Percentiles rank a stretch among this genome's conserved stretches.
Evolutionary conservation across 768 basidiomycete species (phyloP).

Genomic region (Leucocoprinus leucothites): DNA sequence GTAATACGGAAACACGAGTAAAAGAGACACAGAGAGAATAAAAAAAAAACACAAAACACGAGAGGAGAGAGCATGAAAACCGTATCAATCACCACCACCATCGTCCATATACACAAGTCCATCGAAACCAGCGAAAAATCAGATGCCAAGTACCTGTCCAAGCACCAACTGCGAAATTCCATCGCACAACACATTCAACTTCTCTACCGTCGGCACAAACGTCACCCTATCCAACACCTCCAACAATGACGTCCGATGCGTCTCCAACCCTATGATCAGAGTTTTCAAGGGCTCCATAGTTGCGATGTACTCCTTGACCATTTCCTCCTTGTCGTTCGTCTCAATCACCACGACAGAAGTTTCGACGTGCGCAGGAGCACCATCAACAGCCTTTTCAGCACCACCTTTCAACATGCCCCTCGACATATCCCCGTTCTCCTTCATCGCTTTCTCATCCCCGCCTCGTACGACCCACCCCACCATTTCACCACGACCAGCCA

Average conservation of each 20-base stretch:
- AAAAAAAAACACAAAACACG: slow-evolving; percentile 3
- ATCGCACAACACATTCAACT: slow-evolving; percentile 35
- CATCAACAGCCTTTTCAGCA: slow-evolving; percentile 4
- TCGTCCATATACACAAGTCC: not conserved
- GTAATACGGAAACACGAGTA: not conserved
- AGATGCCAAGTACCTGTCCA: slow-evolving; percentile 25
- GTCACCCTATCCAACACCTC: slow-evolving; percentile 26
- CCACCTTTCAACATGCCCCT: slow-evolving; percentile 7
- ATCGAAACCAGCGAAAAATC: not conserved
- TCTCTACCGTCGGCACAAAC: slow-evolving; percentile 33
- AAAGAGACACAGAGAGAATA: not conserved
- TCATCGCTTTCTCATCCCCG: not conserved
- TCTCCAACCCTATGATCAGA: slow-evolving; percentile 7
- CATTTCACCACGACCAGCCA: slow-evolving; percentile 13
- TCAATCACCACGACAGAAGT: not conserved
- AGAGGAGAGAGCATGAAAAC: not conserved
- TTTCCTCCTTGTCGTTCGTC: not conserved
- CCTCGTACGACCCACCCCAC: slow-evolving; percentile 11
- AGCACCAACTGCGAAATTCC: slow-evolving; percentile 35
- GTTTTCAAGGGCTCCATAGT: slow-evolving; percentile 23
- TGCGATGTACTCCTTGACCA: slow-evolving; percentile 6
- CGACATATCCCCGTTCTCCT: not conserved
- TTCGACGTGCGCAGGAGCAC: not conserved
- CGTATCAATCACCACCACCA: not conserved
- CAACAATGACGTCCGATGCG: slow-evolving; percentile 25